Conservation (phyloP, 139 green algal species). For the Volvox africanus region DNA sequence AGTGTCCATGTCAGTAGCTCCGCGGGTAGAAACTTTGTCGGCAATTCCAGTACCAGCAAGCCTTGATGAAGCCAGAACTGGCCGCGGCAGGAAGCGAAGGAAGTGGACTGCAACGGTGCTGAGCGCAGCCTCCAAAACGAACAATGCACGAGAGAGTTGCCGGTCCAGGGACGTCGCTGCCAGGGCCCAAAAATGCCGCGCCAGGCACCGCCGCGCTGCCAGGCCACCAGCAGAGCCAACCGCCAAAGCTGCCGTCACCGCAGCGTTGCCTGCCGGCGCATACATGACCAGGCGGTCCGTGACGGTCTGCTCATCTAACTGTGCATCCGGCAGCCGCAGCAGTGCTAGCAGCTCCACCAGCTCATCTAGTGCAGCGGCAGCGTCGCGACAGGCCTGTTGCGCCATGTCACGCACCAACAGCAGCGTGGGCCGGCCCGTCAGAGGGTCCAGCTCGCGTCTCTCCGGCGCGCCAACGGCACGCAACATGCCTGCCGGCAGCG, state of each 20-base stretch:
- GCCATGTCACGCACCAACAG: slow-evolving; percentile 62
- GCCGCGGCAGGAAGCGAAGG: slow-evolving; percentile 60
- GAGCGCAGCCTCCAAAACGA: slow-evolving; percentile 70
- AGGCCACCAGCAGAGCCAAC: slow-evolving; percentile 31
- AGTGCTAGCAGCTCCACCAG: slow-evolving; percentile 56
- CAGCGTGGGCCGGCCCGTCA: slow-evolving; percentile 63
- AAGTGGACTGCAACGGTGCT: slow-evolving; percentile 66
- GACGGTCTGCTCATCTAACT: slow-evolving; percentile 33
- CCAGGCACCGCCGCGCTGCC: slow-evolving; percentile 46
- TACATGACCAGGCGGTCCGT: slow-evolving; percentile 37
- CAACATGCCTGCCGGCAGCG: slow-evolving; percentile 20
- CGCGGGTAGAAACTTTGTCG: neutral
- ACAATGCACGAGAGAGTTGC: slow-evolving; percentile 44
- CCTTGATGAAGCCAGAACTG: neutral
- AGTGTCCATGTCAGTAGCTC: slow-evolving; percentile 15
- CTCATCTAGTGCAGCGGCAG: slow-evolving; percentile 51
- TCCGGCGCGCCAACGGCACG: slow-evolving; percentile 1
- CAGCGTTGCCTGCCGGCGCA: slow-evolving; percentile 30
- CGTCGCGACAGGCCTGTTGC: slow-evolving; percentile 58
- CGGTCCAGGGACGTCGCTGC: slow-evolving; percentile 45
- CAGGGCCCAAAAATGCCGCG: slow-evolving; percentile 47
- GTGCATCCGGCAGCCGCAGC: slow-evolving; percentile 37
- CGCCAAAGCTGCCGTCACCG: slow-evolving; percentile 22
- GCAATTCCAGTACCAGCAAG: neutral
- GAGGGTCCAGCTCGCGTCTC: slow-evolving; percentile 55